A percentile compares a stretch with the other conserved stretches of the same genome.
Conservation (phyloP, 495 filamentous ascomycete genomes). For the Penicillium atrosanguineum region DNA sequence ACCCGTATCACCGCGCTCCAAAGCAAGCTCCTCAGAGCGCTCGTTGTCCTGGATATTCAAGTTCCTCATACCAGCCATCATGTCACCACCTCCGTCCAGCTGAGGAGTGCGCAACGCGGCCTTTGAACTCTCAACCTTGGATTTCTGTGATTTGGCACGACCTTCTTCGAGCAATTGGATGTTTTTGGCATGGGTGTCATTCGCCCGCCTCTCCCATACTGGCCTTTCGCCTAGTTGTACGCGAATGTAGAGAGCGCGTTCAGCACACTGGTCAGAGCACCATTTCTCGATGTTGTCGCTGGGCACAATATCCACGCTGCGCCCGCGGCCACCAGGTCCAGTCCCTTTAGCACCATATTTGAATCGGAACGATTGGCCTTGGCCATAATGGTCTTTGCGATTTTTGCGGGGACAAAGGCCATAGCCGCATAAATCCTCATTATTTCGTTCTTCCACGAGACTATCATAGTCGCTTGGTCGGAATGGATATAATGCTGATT, state of each 20-base stretch:
- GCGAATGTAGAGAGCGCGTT: slow-evolving; percentile 75
- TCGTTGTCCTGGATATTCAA: slow-evolving; percentile 29
- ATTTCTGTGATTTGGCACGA: slow-evolving; percentile 18
- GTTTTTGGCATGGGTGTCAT: slow-evolving; percentile 30
- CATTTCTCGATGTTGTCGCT: slow-evolving; percentile 75
- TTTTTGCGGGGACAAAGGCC: slow-evolving; percentile 64
- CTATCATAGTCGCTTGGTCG: slow-evolving; percentile 83
- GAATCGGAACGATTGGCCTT: slow-evolving; percentile 46
- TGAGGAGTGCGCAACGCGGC: slow-evolving; percentile 1
- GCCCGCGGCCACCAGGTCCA: slow-evolving; percentile 48
- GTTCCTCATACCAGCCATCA: slow-evolving; percentile 31
- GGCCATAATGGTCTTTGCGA: slow-evolving; percentile 36
- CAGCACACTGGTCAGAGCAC: slow-evolving; percentile 79
- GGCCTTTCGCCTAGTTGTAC: slow-evolving; percentile 79
- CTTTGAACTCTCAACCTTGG: slow-evolving; percentile 10
- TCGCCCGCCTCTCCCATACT: slow-evolving; percentile 66
- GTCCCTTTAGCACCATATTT: slow-evolving; percentile 48
- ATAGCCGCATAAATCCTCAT: slow-evolving; percentile 77
- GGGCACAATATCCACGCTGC: slow-evolving; percentile 58
- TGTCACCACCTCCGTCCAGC: slow-evolving; percentile 22
- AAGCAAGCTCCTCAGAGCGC: slow-evolving; percentile 37
- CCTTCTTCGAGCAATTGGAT: slow-evolving; percentile 57
- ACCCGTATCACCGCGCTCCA: slow-evolving; percentile 47
- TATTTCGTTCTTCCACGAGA: slow-evolving; percentile 81
- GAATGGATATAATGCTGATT: slow-evolving; percentile 62